phyloP scores from a whole-genome alignment of 768 basidiomycete genomes.

The Collybia nuda region DNA sequence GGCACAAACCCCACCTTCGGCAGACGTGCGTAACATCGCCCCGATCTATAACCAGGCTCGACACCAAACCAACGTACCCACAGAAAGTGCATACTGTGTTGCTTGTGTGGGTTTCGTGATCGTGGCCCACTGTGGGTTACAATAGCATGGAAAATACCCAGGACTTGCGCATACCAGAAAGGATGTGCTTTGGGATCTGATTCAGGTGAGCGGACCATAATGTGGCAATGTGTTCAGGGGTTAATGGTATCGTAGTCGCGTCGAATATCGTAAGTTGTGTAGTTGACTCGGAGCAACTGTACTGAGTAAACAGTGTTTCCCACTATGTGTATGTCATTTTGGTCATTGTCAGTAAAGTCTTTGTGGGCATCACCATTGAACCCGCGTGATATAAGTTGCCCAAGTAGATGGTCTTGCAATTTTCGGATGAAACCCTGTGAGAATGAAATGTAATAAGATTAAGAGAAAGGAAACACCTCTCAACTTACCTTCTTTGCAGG shows the following conservation, averaged over 20 bases:
- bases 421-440: constrained; percentile 21
- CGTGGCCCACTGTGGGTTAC: no score
- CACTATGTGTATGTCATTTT: not conserved
- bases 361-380: no score
- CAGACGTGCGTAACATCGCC: constrained; percentile 25
- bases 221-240: constrained; percentile 28
- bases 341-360: not conserved
- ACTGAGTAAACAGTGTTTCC: not conserved
- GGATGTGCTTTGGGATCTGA: constrained; percentile 19
- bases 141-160: constrained; percentile 20
- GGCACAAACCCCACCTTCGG: constrained; percentile 32
- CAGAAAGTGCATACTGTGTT: no score
- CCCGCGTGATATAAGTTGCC: constrained; percentile 10
- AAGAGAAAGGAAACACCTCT: no score
- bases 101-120: no score
- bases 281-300: constrained; percentile 30
- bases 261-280: constrained; percentile 41
- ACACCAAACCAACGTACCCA: not conserved
- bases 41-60: constrained; percentile 20
- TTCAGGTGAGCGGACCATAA: constrained; percentile 28
- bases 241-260: constrained; percentile 43
- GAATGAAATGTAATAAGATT: not conserved
- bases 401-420: constrained; percentile 26
- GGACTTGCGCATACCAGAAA: constrained; percentile 31
- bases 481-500: no score